Base-by-base conservation (phyloP, 2,329 filamentous ascomycete species). In the Aureobasidium sp. region DNA sequence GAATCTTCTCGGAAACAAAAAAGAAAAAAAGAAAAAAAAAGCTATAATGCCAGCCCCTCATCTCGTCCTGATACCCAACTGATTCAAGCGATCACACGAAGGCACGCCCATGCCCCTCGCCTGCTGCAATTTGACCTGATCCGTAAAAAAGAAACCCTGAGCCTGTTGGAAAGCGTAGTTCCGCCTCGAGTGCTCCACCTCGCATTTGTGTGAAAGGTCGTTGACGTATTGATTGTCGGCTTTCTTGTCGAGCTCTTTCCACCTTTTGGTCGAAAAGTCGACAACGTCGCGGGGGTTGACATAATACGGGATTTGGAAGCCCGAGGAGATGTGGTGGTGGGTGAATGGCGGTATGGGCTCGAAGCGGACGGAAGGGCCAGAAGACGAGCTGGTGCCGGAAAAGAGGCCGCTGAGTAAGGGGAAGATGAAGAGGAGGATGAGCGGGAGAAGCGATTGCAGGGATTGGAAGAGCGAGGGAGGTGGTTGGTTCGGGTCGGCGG, bases 391-490 rank as follows among this genome's bases (percentile, higher is more conserved):
- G 42, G 73, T 71, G 16, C 81, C 79, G 1, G 86, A 91, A 17
- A 88, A 88, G 53, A 97, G 74, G 22, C 95, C 77, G 0, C 90
- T 81, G 53, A 97, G 74, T 66, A 98, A 61, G 54, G 75, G 94
- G 62, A 98, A 83, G 59, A 98, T 75, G 51, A 98, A 76, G 47
- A 98, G 83, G 14, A 93, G 91, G 5, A 98, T 78, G 14, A 98
- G 78, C 55, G 89, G 86, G 53, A 88, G 71, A 60, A 95, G 66
- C 59, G 80, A 78, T 53, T 66, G 62, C 8, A 69, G 52, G 14
- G 62, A 61, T 22, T 64, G 64, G 75, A 75, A 61, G 56, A 66
- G 83, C 65, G 71, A 69, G 55, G 70, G 68, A 45, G 74, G 78
- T 45, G 78, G 74, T 40, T 57, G 74, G 73, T 57, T 75, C 70